A percentile compares a stretch with the other conserved stretches of the same genome.
Conservation (phyloP, 2,329 filamentous ascomycete genomes). For the Hypoxylon sp. region DNA sequence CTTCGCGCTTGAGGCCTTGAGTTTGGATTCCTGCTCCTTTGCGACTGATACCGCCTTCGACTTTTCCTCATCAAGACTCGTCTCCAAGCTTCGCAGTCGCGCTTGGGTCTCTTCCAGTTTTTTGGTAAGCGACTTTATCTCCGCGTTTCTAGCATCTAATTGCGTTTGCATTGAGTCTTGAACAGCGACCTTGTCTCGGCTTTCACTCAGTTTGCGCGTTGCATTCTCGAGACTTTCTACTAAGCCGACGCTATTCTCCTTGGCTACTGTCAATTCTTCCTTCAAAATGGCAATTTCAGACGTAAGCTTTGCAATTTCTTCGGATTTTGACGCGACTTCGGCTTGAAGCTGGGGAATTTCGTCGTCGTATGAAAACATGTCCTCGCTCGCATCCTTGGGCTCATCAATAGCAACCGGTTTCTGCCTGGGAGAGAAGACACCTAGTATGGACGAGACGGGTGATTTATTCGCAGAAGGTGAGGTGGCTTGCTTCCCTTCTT, state of each 20-base stretch:
- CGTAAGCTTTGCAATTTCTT: slow-evolving; percentile 79
- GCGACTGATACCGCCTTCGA: slow-evolving; percentile 40
- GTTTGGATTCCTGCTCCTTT: slow-evolving; percentile 50
- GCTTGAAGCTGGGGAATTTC: slow-evolving; percentile 87
- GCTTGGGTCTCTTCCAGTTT: slow-evolving; percentile 61
- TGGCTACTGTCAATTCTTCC: slow-evolving; percentile 77
- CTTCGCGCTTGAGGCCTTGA: slow-evolving; percentile 48
- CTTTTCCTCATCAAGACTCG: slow-evolving; percentile 54
- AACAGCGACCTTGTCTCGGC: slow-evolving; percentile 58
- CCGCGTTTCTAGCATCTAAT: slow-evolving; percentile 63
- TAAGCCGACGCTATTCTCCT: slow-evolving; percentile 78
- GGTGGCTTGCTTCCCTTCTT: slow-evolving; percentile 44
- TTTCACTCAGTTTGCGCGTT: slow-evolving; percentile 72
- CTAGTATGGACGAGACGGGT: slow-evolving; percentile 63
- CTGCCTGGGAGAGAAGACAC: slow-evolving; percentile 65
- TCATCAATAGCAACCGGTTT: slow-evolving; percentile 57
- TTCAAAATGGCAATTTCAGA: slow-evolving; percentile 77
- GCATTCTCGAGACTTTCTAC: slow-evolving; percentile 77
- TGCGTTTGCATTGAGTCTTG: slow-evolving; percentile 65
- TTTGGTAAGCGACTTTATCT: slow-evolving; percentile 66
- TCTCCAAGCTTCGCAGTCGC: slow-evolving; percentile 62
- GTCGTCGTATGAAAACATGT: slow-evolving; percentile 93
- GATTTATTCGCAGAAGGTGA: slow-evolving; percentile 59
- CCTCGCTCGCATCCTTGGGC: slow-evolving; percentile 66
- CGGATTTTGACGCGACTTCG: slow-evolving; percentile 77